phyloP scores from a whole-genome alignment of 1,139 yeast species.

The Candida pseudoviswanathii region DNA sequence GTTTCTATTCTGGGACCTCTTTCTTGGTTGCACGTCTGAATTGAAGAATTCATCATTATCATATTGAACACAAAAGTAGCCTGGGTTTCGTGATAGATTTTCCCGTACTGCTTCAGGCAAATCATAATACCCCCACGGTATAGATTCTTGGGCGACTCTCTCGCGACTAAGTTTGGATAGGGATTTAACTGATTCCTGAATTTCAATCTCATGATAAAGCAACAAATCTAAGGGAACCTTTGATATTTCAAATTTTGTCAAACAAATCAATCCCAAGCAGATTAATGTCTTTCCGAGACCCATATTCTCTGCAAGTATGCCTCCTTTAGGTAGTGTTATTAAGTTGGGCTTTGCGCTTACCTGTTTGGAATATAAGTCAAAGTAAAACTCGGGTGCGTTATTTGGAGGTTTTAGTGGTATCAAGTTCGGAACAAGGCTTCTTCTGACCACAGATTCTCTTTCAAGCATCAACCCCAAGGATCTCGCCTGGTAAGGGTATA shows the following conservation, averaged over 20 bases:
- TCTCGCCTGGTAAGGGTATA: constrained; percentile 60
- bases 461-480: constrained; percentile 62
- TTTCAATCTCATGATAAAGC: constrained; percentile 14
- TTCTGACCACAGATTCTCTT: constrained; percentile 43
- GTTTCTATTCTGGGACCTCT: constrained; percentile 15
- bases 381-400: constrained; percentile 23
- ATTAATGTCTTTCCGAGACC: constrained; percentile 74
- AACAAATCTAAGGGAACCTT: constrained; percentile 41
- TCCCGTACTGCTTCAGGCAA: constrained; percentile 47
- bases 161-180: constrained; percentile 46
- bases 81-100: constrained; percentile 41
- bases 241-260: constrained; percentile 55
- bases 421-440: constrained; percentile 47
- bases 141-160: constrained; percentile 44
- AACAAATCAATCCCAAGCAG: constrained; percentile 60
- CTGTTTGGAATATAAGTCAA: constrained; percentile 32
- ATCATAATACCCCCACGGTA: constrained; percentile 60
- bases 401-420: constrained; percentile 29
- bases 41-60: constrained; percentile 7
- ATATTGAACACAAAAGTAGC: constrained; percentile 30
- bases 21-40: constrained; percentile 17
- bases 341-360: constrained; percentile 38
- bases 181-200: constrained; percentile 13
- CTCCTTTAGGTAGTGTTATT: constrained; percentile 58
- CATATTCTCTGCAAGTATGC: constrained; percentile 77